A percentile compares a stretch with the other conserved stretches of the same genome.
These are phyloP conservation scores for Aspergillus bertholletiae DNA, from an alignment of 495 filamentous ascomycete genomes.

Conservation along the genomic window DNA sequence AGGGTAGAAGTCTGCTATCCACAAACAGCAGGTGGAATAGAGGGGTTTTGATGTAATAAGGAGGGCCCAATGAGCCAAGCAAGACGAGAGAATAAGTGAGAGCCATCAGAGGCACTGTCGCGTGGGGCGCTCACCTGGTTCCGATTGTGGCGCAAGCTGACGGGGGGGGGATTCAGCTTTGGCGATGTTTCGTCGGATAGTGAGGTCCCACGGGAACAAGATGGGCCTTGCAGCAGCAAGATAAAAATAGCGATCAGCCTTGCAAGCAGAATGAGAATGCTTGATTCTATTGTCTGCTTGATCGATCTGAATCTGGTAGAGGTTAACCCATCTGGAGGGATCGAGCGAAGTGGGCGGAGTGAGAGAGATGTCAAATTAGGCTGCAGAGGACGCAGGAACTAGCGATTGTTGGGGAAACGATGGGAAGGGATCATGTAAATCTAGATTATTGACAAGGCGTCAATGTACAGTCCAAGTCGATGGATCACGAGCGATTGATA, in stretches of 20 bases:
- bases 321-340: slow-evolving; percentile 20
- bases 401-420: slow-evolving; percentile 9
- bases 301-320: slow-evolving; percentile 7
- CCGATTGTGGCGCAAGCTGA: slow-evolving; percentile 52
- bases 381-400: slow-evolving; percentile 13
- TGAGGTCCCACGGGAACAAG: slow-evolving; percentile 4
- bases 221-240: slow-evolving; percentile 12
- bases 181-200: slow-evolving; percentile 23
- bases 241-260: slow-evolving; percentile 26
- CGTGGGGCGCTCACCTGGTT: slow-evolving; percentile 45
- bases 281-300: slow-evolving; percentile 7
- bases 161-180: slow-evolving; percentile 41
- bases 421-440: slow-evolving; percentile 8
- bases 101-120: slow-evolving; percentile 18
- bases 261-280: slow-evolving; percentile 8
- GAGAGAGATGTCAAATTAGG: slow-evolving; percentile 11
- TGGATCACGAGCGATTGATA: background rate
- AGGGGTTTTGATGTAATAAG: background rate
- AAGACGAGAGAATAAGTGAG: slow-evolving; percentile 5
- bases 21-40: background rate
- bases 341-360: slow-evolving; percentile 15
- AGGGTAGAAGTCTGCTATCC: background rate
- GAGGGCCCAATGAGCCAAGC: background rate
- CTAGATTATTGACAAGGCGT: slow-evolving; percentile 6
- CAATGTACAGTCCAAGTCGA: slow-evolving; percentile 8